Conservation (phyloP, 2,329 filamentous ascomycete genomes). For the Colletotrichum musae region DNA sequence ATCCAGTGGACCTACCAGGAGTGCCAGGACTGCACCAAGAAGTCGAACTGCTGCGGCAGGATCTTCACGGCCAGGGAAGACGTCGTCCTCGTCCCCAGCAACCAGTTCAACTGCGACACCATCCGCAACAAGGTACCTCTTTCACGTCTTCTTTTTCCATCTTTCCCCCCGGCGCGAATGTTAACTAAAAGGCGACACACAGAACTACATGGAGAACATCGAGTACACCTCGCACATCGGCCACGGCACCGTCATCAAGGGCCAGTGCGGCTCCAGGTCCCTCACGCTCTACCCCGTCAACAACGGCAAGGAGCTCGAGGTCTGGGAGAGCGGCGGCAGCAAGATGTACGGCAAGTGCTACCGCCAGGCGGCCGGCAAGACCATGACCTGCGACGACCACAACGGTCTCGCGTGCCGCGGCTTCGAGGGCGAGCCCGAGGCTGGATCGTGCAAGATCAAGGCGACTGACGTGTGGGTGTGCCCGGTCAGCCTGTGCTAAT, state of each 20-base stretch:
- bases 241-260: slow-evolving; percentile 10
- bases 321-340: slow-evolving; percentile 14
- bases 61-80: slow-evolving; percentile 1
- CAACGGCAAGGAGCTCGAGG: slow-evolving; percentile 10
- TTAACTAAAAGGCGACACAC: neutral
- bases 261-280: slow-evolving; percentile 14
- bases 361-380: slow-evolving; percentile 7
- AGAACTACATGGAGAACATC: slow-evolving; percentile 6
- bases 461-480: slow-evolving; percentile 1
- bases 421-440: slow-evolving; percentile 6
- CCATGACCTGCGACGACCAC: slow-evolving; percentile 11
- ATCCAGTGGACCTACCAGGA: neutral
- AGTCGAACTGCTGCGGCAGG: neutral
- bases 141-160: too few species aligned
- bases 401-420: slow-evolving; percentile 1
- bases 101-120: slow-evolving; percentile 15
- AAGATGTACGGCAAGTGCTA: slow-evolving; percentile 16
- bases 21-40: slow-evolving; percentile 3
- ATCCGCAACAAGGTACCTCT: slow-evolving; percentile 11
- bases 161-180: neutral
- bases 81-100: slow-evolving; percentile 4
- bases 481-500: neutral
- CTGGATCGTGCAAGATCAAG: slow-evolving; percentile 7
- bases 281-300: slow-evolving; percentile 13
- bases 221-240: neutral